Conservation (phyloP, 2,329 filamentous ascomycete genomes). For the Aureobasidium leucospermi region DNA sequence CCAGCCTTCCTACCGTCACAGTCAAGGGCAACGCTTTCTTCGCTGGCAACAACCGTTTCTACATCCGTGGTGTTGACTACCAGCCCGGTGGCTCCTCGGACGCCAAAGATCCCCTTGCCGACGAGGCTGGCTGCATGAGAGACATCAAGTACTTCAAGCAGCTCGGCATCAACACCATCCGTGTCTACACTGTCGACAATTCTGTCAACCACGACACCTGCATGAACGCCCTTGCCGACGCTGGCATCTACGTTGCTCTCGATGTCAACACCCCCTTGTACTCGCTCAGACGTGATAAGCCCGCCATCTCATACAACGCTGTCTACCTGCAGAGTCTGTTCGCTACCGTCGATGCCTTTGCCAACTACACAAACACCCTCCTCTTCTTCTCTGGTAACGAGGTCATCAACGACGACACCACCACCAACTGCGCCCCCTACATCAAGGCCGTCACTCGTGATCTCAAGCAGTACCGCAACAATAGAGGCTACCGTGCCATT, state of each 20-base stretch:
- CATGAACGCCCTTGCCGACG: conserved; percentile 72
- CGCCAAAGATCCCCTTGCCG: conserved; percentile 66
- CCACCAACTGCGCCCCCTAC: conserved; percentile 62
- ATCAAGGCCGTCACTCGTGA: conserved; percentile 66
- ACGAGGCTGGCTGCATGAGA: conserved; percentile 62
- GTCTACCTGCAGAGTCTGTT: conserved; percentile 81
- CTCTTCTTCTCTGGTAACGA: conserved; percentile 79
- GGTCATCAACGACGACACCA: conserved; percentile 58
- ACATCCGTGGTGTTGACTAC: conserved; percentile 54
- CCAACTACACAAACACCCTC: conserved; percentile 76
- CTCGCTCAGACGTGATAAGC: conserved; percentile 72
- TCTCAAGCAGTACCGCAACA: conserved; percentile 73
- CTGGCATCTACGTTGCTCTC: conserved; percentile 85
- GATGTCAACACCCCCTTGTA: conserved; percentile 90
- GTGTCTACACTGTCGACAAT: conserved; percentile 92
- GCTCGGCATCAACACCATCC: conserved; percentile 82
- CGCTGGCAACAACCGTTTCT: conserved; percentile 53
- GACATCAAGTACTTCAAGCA: conserved; percentile 78
- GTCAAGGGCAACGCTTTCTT: conserved; percentile 63
- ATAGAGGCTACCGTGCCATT: conserved; percentile 59
- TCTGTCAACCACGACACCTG: conserved; percentile 71
- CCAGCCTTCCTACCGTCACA: conserved; percentile 47
- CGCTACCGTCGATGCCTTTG: conserved; percentile 78
- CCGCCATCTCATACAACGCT: conserved; percentile 75
- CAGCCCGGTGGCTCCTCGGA: conserved; percentile 52